Base-by-base conservation (phyloP, 495 filamentous ascomycete species). In the Penicillium robsamsonii region DNA sequence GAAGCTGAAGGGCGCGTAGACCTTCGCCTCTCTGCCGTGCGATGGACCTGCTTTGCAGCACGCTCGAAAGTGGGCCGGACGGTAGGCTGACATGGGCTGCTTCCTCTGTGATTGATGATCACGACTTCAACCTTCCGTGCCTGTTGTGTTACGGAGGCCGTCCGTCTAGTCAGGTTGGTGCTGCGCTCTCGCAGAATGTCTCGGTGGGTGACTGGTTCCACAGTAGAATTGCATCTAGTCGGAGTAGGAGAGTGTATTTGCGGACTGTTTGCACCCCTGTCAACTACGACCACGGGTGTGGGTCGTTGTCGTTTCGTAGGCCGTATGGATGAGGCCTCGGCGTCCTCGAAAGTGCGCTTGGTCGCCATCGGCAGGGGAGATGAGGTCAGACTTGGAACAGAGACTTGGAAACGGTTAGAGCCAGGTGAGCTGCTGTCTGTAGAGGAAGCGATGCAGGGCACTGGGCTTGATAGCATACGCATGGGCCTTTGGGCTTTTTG, bases 81-180 rank as follows among this genome's bases (percentile, higher is more conserved):
- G 40, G 33, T 6, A 30, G 24, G 33, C 30, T 49, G 46, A 25
- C 18, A 15, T 30, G 41, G 44, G 18, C 40, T 27, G 20, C 22
- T 31, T 20, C 48, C 55, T 50, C 54, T 56, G 20, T 63, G 60
- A 43, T 75, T 75, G 59, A 72, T 30, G n/a, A 76, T 66, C 10
- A 76, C 74, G 0, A 76, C 73, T 53, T 75, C 71, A 30, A 76
- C 46, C 49, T 65, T 71, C 12, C 53, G 45, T 35, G 53, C 25
- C 35, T 42, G 35, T 33, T 22, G 59, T 38, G 31, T 24, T 5
- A 35, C 24, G 5, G 56, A 13, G 11, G 48, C 10, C 11, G 4
- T 20, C 9, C 37, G 53, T 10, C 49, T 46, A 15, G 12, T 15
- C 30, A 25, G 27, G 15, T 55, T 61, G 20, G 54, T 43, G 42